A percentile compares a stretch with the other conserved stretches of the same genome.
These are phyloP conservation scores for Prinsepia uniflora DNA, from an alignment of 306 rosid genomes.

Conservation along the genomic window DNA sequence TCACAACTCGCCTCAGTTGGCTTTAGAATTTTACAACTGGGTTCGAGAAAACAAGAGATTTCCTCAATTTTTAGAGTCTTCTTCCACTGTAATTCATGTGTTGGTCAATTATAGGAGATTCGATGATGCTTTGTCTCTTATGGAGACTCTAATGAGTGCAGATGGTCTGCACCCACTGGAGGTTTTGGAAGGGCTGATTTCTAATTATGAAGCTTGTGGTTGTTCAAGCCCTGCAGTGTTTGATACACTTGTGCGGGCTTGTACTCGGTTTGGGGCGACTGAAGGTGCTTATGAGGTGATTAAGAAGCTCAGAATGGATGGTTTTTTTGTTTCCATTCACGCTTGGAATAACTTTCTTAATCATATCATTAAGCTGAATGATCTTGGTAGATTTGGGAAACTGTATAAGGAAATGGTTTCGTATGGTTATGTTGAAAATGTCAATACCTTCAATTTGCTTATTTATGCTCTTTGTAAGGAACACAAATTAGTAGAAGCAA, in stretches of 20 bases:
- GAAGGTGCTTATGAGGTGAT: slow-evolving; percentile 53
- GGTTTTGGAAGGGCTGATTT: slow-evolving; percentile 41
- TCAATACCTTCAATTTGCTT: slow-evolving; percentile 50
- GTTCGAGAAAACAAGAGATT: slow-evolving; percentile 23
- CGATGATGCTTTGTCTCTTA: slow-evolving; percentile 38
- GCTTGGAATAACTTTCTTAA: slow-evolving; percentile 61
- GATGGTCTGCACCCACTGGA: slow-evolving; percentile 33
- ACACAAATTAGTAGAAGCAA: slow-evolving; percentile 40
- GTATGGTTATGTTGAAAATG: slow-evolving; percentile 43
- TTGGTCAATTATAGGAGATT: slow-evolving; percentile 46
- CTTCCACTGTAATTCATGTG: slow-evolving; percentile 49
- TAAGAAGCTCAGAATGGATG: slow-evolving; percentile 28
- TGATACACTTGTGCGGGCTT: slow-evolving; percentile 57
- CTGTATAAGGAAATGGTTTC: slow-evolving; percentile 48
- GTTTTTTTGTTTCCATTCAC: slow-evolving; percentile 43
- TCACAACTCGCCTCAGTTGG: slow-evolving; percentile 36
- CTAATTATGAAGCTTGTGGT: slow-evolving; percentile 28
- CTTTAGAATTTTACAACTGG: slow-evolving; percentile 47
- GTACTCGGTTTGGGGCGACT: slow-evolving; percentile 37
- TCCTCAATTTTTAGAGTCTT: slow-evolving; percentile 36
- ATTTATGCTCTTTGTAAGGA: slow-evolving; percentile 53
- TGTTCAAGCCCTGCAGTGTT: slow-evolving; percentile 40
- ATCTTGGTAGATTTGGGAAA: slow-evolving; percentile 45
- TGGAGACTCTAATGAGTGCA: slow-evolving; percentile 36
- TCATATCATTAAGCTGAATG: slow-evolving; percentile 41